Evolutionary conservation across 805 yeast genomes (phyloP).

Genomic region (Candida xiaguanensis): DNA sequence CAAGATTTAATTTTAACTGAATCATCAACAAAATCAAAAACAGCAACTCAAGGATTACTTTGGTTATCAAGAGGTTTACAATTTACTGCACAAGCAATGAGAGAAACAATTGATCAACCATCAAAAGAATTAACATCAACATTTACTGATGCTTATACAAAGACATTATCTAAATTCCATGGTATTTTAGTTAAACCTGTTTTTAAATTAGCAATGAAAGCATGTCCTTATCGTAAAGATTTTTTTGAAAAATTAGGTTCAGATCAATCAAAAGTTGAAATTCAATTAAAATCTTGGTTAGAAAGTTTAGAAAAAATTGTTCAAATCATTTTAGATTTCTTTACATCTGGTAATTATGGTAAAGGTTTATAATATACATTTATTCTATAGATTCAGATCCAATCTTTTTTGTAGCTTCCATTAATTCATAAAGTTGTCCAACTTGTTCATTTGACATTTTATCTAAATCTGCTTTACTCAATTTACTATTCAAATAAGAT

Average conservation of each 20-base stretch:
- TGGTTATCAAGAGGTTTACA: constrained; percentile 86
- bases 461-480: constrained; percentile 63
- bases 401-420: constrained; percentile 61
- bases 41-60: constrained; percentile 85
- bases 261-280: constrained; percentile 62
- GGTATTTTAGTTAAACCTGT: constrained; percentile 79
- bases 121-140: constrained; percentile 65
- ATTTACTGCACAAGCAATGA: constrained; percentile 87
- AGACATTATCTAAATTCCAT: constrained; percentile 79
- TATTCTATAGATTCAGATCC: constrained; percentile 13
- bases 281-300: constrained; percentile 71
- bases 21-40: constrained; percentile 60
- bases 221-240: constrained; percentile 87
- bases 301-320: constrained; percentile 74
- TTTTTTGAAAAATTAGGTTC: constrained; percentile 79
- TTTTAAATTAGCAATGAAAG: constrained; percentile 91
- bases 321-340: constrained; percentile 66
- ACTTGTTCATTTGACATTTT: constrained; percentile 91
- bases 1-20: constrained; percentile 77
- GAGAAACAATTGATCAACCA: constrained; percentile 68
- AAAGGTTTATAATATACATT: constrained; percentile 60
- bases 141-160: constrained; percentile 79
- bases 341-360: constrained; percentile 78
- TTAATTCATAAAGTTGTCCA: constrained; percentile 71
- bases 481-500: constrained; percentile 37